Percentiles rank a stretch among this genome's conserved stretches.
Conservation (phyloP, 331 rosid species). For the Malus hybrid region DNA sequence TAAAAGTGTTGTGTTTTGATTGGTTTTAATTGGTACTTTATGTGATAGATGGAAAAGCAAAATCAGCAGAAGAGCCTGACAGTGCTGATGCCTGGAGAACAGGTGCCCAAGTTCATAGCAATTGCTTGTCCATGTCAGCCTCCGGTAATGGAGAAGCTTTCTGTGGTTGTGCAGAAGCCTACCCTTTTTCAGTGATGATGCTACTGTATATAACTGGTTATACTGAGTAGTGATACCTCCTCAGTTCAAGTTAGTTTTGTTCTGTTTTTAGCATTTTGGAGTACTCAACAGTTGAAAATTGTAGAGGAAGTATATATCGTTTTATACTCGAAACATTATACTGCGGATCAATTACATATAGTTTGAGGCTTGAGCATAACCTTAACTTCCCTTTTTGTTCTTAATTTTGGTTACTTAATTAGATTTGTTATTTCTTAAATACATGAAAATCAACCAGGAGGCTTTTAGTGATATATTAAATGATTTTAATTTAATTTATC, state of each 20-base stretch:
- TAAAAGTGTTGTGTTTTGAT: background rate
- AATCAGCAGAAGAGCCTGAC: constrained; percentile 29
- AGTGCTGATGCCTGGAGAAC: constrained; percentile 80
- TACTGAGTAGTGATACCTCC: background rate
- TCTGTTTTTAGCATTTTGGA: background rate
- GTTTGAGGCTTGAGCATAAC: no score
- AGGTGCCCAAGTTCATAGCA: constrained; percentile 63
- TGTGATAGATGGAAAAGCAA: constrained; percentile 28
- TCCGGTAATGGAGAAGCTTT: constrained; percentile 24
- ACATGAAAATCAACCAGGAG: no score
- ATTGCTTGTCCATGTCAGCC: constrained; percentile 50
- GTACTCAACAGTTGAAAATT: background rate
- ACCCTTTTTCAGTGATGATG: background rate
- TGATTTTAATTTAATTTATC: no score
- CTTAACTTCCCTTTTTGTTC: no score
- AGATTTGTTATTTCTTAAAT: no score
- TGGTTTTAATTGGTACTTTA: background rate
- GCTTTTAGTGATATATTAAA: no score
- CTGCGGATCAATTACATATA: no score
- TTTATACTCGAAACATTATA: background rate
- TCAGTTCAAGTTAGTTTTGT: background rate
- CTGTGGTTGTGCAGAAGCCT: constrained; percentile 25
- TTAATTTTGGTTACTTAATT: no score
- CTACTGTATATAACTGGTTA: background rate
- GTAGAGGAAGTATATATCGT: background rate